A percentile compares a stretch with the other conserved stretches of the same genome.
Conservation (phyloP, 129 eudicot genomes). For the Helianthus tuberosus region DNA sequence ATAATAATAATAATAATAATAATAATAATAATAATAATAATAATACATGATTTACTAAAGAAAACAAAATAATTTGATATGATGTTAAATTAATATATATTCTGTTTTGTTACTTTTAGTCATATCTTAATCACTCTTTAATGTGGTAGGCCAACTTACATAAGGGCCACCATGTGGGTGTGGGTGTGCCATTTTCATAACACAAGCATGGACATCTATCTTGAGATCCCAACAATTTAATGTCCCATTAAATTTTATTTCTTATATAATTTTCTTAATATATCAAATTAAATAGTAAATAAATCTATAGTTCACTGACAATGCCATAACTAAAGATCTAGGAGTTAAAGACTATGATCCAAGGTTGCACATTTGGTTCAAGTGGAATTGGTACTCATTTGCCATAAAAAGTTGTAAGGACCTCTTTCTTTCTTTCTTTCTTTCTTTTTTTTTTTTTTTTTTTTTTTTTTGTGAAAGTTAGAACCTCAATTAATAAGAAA, state of each 20-base stretch:
- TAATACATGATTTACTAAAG: background rate
- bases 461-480: too few relatives aligned
- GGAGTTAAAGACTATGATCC: background rate
- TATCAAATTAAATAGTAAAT: background rate
- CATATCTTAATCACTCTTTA: constrained; percentile 11
- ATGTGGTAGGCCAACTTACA: constrained; percentile 31
- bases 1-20: too few relatives aligned
- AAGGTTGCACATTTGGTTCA: background rate
- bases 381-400: background rate
- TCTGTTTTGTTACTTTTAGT: background rate
- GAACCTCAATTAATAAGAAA: too few relatives aligned
- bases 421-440: too few relatives aligned
- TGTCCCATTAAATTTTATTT: background rate
- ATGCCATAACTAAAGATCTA: background rate
- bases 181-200: constrained; percentile 16
- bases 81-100: background rate
- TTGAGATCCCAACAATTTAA: constrained; percentile 21
- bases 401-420: background rate
- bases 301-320: background rate
- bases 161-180: constrained; percentile 18
- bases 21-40: background rate
- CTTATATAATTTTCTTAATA: background rate
- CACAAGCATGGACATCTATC: constrained; percentile 13
- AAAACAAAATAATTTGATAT: background rate
- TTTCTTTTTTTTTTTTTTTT: too few relatives aligned